These are phyloP conservation scores for Heritiera littoralis DNA, from an alignment of 345 rosid species.

Conservation along the genomic window DNA sequence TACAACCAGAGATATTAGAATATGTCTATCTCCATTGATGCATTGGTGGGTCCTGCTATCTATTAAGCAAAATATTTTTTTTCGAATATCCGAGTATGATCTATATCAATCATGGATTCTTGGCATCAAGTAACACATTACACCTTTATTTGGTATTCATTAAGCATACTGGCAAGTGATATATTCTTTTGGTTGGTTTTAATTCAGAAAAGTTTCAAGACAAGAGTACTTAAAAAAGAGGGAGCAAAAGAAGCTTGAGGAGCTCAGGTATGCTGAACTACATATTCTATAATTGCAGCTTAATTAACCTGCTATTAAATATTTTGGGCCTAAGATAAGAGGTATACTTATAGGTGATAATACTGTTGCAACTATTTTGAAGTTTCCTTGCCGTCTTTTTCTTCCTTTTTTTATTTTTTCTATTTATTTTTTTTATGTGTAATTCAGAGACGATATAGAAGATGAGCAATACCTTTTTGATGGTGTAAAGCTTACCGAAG, in stretches of 20 bases:
- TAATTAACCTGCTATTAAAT: too few species aligned
- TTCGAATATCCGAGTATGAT: background rate
- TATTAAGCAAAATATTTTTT: background rate
- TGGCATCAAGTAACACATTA: background rate
- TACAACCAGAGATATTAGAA: background rate
- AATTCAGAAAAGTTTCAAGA: slow-evolving; percentile 80
- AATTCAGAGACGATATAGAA: slow-evolving; percentile 78
- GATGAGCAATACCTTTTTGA: slow-evolving; percentile 85
- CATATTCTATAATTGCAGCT: background rate
- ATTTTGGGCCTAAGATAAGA: background rate
- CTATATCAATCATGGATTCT: background rate
- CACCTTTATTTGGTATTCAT: background rate
- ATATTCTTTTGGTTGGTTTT: slow-evolving; percentile 24
- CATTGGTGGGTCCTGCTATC: background rate
- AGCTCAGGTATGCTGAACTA: slow-evolving; percentile 55
- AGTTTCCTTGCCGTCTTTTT: background rate
- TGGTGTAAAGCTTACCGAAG: slow-evolving; percentile 74
- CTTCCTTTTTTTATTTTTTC: too few species aligned
- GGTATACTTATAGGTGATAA: background rate
- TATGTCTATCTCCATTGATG: background rate
- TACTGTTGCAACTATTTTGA: background rate
- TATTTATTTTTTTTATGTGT: slow-evolving; percentile 8
- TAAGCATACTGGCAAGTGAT: too few species aligned
- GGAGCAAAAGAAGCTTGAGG: slow-evolving; percentile 96
- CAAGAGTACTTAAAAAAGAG: slow-evolving; percentile 91